phyloP scores from a whole-genome alignment of 163 green algal species.

The Prototheca cutis region DNA sequence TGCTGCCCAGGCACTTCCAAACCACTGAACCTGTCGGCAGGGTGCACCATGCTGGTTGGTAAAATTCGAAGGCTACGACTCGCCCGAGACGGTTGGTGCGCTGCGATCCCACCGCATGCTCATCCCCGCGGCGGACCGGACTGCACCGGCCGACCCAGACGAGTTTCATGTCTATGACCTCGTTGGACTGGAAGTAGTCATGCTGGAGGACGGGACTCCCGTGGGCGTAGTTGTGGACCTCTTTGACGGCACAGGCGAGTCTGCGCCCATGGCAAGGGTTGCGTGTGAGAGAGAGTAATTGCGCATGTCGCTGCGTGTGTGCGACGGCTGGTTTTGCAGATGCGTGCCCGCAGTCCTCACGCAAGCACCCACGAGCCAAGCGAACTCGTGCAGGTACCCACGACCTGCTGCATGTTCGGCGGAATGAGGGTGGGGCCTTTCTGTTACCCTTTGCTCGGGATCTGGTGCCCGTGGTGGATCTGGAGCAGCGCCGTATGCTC shows the following conservation, averaged over 20 bases:
- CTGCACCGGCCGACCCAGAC: slow-evolving; percentile 25
- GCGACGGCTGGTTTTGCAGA: no score
- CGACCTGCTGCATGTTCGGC: slow-evolving; percentile 35
- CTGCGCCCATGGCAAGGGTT: no score
- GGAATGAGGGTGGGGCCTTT: slow-evolving; percentile 4
- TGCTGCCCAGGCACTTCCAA: no score
- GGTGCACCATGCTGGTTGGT: slow-evolving; percentile 30
- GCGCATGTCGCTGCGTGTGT: no score
- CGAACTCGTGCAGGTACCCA: slow-evolving; percentile 21
- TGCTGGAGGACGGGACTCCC: slow-evolving; percentile 5
- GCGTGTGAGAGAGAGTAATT: no score
- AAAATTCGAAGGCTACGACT: slow-evolving; percentile 34
- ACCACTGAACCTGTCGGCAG: no score
- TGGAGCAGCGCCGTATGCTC: slow-evolving; percentile 12
- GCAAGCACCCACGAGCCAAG: no score
- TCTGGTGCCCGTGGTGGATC: slow-evolving; percentile 37
- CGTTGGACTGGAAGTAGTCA: slow-evolving; percentile 27
- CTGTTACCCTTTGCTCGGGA: slow-evolving; percentile 40
- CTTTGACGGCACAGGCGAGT: slow-evolving; percentile 36
- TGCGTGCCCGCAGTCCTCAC: no score
- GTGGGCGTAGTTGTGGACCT: slow-evolving; percentile 40
- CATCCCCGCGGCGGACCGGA: slow-evolving; percentile 6
- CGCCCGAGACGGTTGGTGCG: slow-evolving; percentile 22
- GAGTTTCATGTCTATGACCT: slow-evolving; percentile 44
- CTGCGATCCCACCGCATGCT: slow-evolving; percentile 24